Conservation (phyloP, 495 filamentous ascomycete genomes). For the Thermothielavioides terrestris region DNA sequence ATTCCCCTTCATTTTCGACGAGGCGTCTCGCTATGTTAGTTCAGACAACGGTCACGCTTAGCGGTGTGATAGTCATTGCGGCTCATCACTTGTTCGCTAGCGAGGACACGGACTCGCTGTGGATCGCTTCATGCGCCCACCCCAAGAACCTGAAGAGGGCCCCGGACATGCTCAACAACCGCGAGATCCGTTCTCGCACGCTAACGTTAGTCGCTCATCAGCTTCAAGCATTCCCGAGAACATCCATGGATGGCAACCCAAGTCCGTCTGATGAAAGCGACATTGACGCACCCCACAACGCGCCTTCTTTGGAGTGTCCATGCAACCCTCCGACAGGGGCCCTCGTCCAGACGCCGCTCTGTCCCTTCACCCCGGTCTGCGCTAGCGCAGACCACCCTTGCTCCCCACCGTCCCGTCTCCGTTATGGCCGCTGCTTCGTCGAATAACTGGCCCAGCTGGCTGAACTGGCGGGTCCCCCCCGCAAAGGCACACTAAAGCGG, state of each 20-base stretch:
- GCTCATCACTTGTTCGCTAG: background rate
- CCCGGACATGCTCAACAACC: background rate
- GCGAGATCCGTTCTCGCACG: constrained; percentile 2
- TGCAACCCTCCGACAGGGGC: constrained; percentile 17
- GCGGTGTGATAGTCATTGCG: background rate
- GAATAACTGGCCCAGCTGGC: background rate
- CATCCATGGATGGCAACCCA: constrained; percentile 6
- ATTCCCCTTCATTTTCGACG: too few relatives aligned
- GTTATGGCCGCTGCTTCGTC: constrained; percentile 3
- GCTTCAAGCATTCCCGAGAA: background rate
- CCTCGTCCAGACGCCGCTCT: background rate
- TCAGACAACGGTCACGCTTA: background rate
- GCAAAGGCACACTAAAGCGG: constrained; percentile 6
- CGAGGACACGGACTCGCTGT: background rate
- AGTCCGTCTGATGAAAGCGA: constrained; percentile 5
- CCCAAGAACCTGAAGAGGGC: background rate
- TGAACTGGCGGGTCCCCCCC: too few relatives aligned
- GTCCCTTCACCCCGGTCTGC: background rate
- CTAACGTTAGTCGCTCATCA: background rate
- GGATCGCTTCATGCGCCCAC: constrained; percentile 2
- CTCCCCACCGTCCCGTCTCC: constrained; percentile 4
- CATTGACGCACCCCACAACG: constrained; percentile 16
- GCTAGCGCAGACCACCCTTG: constrained; percentile 8
- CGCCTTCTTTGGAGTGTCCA: constrained; percentile 4
- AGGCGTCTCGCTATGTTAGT: too few relatives aligned